A percentile compares a stretch with the other conserved stretches of the same genome.
Evolutionary conservation across 345 rosid genomes (phyloP).

Genomic region (Pelargonium nanum): DNA sequence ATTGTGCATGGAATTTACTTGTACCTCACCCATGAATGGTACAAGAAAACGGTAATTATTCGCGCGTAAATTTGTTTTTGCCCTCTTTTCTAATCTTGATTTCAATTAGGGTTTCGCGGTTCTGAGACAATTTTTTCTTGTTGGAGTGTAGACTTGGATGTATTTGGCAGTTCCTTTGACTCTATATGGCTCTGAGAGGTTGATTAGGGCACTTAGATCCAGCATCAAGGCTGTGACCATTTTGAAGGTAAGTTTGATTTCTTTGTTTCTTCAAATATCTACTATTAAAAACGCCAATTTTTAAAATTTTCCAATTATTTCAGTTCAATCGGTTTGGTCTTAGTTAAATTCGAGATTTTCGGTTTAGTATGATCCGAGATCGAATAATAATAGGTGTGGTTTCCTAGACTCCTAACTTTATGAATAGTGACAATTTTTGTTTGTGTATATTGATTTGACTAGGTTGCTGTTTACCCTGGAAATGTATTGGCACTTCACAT

Average conservation of each 20-base stretch:
- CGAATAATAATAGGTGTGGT: too few species aligned
- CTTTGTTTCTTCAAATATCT: too few species aligned
- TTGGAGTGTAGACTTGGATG: conserved; percentile 71
- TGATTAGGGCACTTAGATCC: conserved; percentile 63
- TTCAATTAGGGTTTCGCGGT: not conserved
- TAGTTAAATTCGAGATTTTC: too few species aligned
- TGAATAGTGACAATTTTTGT: too few species aligned
- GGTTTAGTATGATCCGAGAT: too few species aligned
- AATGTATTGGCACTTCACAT: conserved; percentile 69
- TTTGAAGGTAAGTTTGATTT: conserved; percentile 55
- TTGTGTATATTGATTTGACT: not conserved
- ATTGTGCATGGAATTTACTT: conserved; percentile 64
- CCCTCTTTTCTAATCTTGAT: too few species aligned
- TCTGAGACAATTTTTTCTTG: not conserved
- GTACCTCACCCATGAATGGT: conserved; percentile 67
- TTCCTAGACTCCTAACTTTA: too few species aligned
- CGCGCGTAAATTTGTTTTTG: too few species aligned
- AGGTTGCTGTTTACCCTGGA: conserved; percentile 81
- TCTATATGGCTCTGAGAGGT: conserved; percentile 59
- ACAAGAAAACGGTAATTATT: conserved; percentile 52
- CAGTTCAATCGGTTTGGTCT: too few species aligned
- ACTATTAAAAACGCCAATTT: too few species aligned
- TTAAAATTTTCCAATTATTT: too few species aligned
- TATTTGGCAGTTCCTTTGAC: conserved; percentile 60
- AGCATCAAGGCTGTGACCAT: conserved; percentile 71